Conservation (phyloP, 2,329 filamentous ascomycete species). For the Verticillium longisporum region DNA sequence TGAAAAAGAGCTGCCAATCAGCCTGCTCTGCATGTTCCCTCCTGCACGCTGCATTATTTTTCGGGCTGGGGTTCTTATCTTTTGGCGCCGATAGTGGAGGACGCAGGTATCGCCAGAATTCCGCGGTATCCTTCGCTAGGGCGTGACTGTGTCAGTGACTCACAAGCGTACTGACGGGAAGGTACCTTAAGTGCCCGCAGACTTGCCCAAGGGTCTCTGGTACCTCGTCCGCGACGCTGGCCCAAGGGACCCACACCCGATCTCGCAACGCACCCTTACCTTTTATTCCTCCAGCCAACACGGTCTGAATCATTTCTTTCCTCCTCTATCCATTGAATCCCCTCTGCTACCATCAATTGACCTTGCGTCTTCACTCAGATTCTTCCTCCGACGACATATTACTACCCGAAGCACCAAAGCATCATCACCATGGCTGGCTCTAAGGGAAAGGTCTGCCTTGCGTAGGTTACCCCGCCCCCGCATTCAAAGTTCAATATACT, state of each 20-base stretch:
- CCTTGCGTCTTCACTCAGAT: neutral
- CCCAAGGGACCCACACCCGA: neutral
- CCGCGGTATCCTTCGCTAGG: neutral
- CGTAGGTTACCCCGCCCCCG: constrained; percentile 3
- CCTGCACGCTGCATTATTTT: too few relatives aligned
- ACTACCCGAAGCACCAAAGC: neutral
- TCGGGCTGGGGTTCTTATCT: neutral
- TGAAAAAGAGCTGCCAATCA: too few relatives aligned
- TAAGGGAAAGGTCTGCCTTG: constrained; percentile 6
- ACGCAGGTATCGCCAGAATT: neutral
- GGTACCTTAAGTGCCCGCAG: neutral
- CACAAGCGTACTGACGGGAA: neutral
- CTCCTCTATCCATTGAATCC: neutral
- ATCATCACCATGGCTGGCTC: constrained; percentile 4
- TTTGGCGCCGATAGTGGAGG: neutral
- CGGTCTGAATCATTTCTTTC: neutral
- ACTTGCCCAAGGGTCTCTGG: neutral
- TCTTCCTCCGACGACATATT: neutral
- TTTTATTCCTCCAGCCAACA: neutral
- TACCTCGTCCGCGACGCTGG: neutral
- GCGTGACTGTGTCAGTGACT: neutral
- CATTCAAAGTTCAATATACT: neutral
- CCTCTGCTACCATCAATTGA: neutral
- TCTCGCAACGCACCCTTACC: neutral
- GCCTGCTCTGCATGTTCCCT: too few relatives aligned